Evolutionary conservation across 108 stramenopile species (phyloP), one percentile per base, ranked within the genome.

Genomic region (Nitzschia putrida): DNA sequence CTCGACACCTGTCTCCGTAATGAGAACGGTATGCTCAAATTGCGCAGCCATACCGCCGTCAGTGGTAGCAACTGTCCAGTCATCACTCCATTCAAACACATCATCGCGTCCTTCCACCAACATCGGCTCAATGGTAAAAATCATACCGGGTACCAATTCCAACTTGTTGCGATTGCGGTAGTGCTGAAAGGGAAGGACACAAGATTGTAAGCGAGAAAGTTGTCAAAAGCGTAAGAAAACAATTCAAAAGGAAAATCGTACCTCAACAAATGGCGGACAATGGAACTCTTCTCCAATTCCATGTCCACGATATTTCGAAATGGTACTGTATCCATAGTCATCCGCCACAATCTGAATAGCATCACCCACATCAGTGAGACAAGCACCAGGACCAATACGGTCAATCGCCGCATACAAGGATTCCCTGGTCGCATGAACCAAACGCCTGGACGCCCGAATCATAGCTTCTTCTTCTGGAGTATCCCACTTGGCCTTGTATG

Each of bases 111-210:
- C 95, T 67, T 94, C 91, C 18, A 82, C 85, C 61, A 99, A 80
- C 98, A 98, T 98, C 7, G 98, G 99, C 80, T 99, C 99, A 47
- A 99, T 98, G n/a, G 99, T 99, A 83, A 99, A 97, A 18, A 95
- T 92, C 94, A 97, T 96, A 8, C 99, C 99, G 5, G 88, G 88
- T 55, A 85, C 20, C 59, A 97, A 70, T 52, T 77, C 71, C 43
- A 89, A 54, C 20, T 37, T 43, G 55, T 96, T 88, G 37, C 74
- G 61, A 72, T 98, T 98, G 43, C 91, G 89, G 68, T 79, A 98
- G 80, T 98, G 98, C 75, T 71, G 52, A 24, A 53, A 65, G 38
- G 60, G 29, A 40, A 52, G 26, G 49, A 29, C 4, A 42, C 24
- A 61, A 37, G 42, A 29, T 64, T 57, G 29, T 64, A 5, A 57